Base-by-base conservation (phyloP, 2,329 filamentous ascomycete genomes). In the Nakataea oryzae region DNA sequence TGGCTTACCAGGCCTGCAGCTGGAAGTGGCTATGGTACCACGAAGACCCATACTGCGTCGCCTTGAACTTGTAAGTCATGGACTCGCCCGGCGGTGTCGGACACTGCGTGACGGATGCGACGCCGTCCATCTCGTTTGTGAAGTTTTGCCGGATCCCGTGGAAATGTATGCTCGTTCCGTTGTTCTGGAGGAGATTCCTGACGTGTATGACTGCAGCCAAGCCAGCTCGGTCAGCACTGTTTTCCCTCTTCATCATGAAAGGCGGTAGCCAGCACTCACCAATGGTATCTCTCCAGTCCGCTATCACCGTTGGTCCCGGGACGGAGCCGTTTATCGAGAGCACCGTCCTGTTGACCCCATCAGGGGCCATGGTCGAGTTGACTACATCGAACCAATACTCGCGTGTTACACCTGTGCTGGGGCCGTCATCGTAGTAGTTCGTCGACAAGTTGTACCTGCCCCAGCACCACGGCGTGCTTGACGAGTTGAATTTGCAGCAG, bases 21-120 rank as follows among this genome's bases (percentile, higher is more conserved):
- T 75, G 75, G 67, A 80, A 79, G 68, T 83, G 81, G 41, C 75
- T 77, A 69, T 88, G 86, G 62, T 86, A 87, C 81, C 82, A 86
- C 3, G 75, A 76, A 0, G 79, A 74, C 12, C 85, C 81, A 70
- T 84, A 81, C 66, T 81, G 75, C 0, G 78, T 81, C 3, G 80
- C 82, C 56, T 76, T 76, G 74, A 81, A 88, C 2, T 71, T 79
- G 72, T 89, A 89, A 2, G 73, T 75, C 54, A 67, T 65, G 50
- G 65, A 65, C 28, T 68, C 63, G 5, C 73, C 72, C 0, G 74
- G 74, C 0, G 74, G 70, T n/a, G 76, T 74, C 1, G 74, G 75
- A 58, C 76, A 78, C 65, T 78, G 74, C 26, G 72, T 73, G 9
- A 78, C 68, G 2, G 73, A 71, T 3, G 70, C 68, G 1, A 76